Evolutionary conservation across 306 rosid species (phyloP), one percentile per base, ranked within the genome.

Genomic region (Canavalia ensiformis): DNA sequence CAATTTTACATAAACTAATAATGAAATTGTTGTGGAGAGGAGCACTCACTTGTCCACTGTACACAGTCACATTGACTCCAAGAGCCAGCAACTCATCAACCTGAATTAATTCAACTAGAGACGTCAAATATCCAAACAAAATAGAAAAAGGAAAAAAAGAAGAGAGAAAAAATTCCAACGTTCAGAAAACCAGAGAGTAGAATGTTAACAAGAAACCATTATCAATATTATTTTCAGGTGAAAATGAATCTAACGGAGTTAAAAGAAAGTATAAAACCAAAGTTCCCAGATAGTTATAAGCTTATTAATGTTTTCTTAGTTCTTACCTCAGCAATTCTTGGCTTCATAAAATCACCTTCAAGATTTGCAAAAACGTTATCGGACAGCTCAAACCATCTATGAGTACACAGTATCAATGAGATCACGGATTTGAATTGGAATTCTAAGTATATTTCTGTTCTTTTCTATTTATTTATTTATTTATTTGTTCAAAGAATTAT

Each of bases 1-100:
- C 60, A 25, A 29, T 47, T 47, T 47, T 47, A 10, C 52, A 47
- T 47, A 47, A 47, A 47, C 1, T 8, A 9, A 47, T 9, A 47
- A 13, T 51, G 1, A 2, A 51, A 51, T 25, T 51, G 25, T 51
- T 13, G 28, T 13, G 28, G 28, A 59, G 9, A 60, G 67, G 67
- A 8, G 31, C 67, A 60, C 67, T 60, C 42, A 60, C 67, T 60
- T 60, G 67, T 60, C 67, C 67, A 1, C 1, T 60, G 42, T 60
- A 60, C 67, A 60, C 67, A 33, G 67, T 60, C 25, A 60, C 67
- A 33, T 60, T 60, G 42, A 60, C 67, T 18, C 67, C 67, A 60
- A 60, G 67, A 60, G 67, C 18, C 18, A 60, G 67, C 41, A 60
- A 13, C 42, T 60, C 10, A 33, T 60, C 67, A 60, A 60, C 67